Evolutionary conservation across 306 rosid genomes (phyloP), one percentile per base, ranked within the genome.

Genomic region (Dryas drummondii): DNA sequence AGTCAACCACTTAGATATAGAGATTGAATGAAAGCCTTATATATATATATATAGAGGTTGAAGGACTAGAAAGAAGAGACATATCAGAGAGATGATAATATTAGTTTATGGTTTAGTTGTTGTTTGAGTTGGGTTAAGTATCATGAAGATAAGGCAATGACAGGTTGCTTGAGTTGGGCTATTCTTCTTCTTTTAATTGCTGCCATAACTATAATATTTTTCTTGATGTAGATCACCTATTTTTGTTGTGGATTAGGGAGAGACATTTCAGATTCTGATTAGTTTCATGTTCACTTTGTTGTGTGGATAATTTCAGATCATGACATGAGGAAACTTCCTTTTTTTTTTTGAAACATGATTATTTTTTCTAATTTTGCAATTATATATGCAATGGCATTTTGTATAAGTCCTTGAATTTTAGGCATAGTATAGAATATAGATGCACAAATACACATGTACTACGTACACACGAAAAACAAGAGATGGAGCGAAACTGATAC

Each of bases 41-140:
- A 22, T 22, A 22, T 32, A 22, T 32, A 40, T 71, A 71, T 59
- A 81, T 42, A 76, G 73, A 49, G 1, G 53, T n/a, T 37, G 58
- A 53, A 61, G 72, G 42, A 48, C n/a, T 4, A 46, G 54, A 26
- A 22, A 52, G 57, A 22, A 5, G 41, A 27, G 41, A 27, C 69
- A 4, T 1, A 27, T 32, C 19, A 49, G 5, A 46, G 15, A 11
- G 53, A 62, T 50, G 42, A 67, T 15, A n/a, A 37, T 46, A 2
- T 64, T 55, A 51, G 22, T 59, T 50, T 42, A 9, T 52, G 55
- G 32, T 56, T 71, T 58, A 68, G 79, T 76, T 68, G 77, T 66
- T 66, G 77, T 66, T 66, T 76, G 75, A 66, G 81, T 76, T 44
- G 75, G 77, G 76, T 79, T 67, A 55, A 48, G 78, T 26, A 42